Percentiles rank a stretch among this genome's conserved stretches.
Evolutionary conservation across 352 stramenopile genomes (phyloP).

Genomic region (Pythium grandisporangium): DNA sequence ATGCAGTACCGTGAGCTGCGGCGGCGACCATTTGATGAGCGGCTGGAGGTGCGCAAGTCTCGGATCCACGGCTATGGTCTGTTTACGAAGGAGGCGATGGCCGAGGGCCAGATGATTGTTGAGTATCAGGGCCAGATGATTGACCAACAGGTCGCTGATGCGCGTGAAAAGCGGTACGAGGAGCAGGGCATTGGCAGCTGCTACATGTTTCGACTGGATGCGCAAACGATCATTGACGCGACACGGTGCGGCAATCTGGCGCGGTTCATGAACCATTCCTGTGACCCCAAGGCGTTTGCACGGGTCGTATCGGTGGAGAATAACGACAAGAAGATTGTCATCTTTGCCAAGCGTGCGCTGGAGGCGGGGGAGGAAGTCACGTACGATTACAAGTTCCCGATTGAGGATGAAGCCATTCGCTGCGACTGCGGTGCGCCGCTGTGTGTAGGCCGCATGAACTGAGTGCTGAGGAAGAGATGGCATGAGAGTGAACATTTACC

Average conservation of each 20-base stretch:
- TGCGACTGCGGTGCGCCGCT: constrained; percentile 92
- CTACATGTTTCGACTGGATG: constrained; percentile 97
- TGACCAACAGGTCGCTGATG: constrained; percentile 86
- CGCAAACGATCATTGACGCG: constrained; percentile 92
- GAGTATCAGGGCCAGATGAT: constrained; percentile 96
- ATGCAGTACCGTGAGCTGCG: constrained; percentile 92
- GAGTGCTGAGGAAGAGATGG: constrained; percentile 8
- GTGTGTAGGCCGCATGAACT: constrained; percentile 95
- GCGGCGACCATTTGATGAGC: constrained; percentile 82
- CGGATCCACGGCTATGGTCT: constrained; percentile 96
- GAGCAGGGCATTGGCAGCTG: constrained; percentile 90
- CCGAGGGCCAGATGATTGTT: constrained; percentile 93
- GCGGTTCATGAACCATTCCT: constrained; percentile 97
- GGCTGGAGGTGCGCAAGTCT: constrained; percentile 88
- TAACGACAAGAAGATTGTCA: constrained; percentile 94
- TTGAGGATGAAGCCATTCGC: constrained; percentile 91
- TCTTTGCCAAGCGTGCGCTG: constrained; percentile 91
- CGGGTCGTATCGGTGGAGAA: constrained; percentile 80
- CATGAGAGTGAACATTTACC: not conserved
- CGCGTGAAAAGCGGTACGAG: constrained; percentile 92
- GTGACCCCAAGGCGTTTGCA: constrained; percentile 92
- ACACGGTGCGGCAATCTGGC: constrained; percentile 90
- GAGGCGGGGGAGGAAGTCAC: constrained; percentile 90
- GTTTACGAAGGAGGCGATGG: constrained; percentile 90
- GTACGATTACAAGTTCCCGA: constrained; percentile 97